Evolutionary conservation across 2,329 filamentous ascomycete species (phyloP).

Genomic region (Penicillium thymicola): DNA sequence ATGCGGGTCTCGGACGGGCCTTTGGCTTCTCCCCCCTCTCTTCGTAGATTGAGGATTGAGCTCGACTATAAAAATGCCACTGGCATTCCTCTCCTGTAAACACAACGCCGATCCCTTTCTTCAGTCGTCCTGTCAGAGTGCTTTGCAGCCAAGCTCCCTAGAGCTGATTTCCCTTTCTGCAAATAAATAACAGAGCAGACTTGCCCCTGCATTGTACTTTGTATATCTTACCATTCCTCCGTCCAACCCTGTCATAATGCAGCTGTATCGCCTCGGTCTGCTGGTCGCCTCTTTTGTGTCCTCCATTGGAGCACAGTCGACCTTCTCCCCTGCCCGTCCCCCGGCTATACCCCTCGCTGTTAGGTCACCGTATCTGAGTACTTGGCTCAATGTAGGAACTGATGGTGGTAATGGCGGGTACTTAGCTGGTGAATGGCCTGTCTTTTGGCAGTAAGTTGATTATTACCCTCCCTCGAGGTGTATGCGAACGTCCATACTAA

Average conservation of each 20-base stretch:
- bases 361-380: conserved; percentile 69
- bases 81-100: conserved; percentile 28
- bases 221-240: conserved; percentile 15
- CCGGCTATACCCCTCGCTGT: conserved; percentile 71
- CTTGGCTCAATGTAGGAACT: conserved; percentile 63
- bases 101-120: conserved; percentile 25
- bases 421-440: conserved; percentile 66
- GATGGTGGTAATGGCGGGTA: conserved; percentile 63
- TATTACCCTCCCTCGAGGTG: background rate
- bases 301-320: conserved; percentile 43
- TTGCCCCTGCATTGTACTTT: conserved; percentile 22
- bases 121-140: conserved; percentile 6
- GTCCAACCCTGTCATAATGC: conserved; percentile 26
- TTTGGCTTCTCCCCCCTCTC: conserved; percentile 11
- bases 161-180: conserved; percentile 4
- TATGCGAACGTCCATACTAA: conserved; percentile 13
- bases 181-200: conserved; percentile 17
- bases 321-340: conserved; percentile 62
- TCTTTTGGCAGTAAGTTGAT: conserved; percentile 64
- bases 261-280: conserved; percentile 25
- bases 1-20: conserved; percentile 19
- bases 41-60: conserved; percentile 23
- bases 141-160: background rate
- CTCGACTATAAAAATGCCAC: conserved; percentile 28
- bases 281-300: conserved; percentile 25